Conservation (phyloP, 2,329 filamentous ascomycete genomes). For the Epichloe glyceriae region DNA sequence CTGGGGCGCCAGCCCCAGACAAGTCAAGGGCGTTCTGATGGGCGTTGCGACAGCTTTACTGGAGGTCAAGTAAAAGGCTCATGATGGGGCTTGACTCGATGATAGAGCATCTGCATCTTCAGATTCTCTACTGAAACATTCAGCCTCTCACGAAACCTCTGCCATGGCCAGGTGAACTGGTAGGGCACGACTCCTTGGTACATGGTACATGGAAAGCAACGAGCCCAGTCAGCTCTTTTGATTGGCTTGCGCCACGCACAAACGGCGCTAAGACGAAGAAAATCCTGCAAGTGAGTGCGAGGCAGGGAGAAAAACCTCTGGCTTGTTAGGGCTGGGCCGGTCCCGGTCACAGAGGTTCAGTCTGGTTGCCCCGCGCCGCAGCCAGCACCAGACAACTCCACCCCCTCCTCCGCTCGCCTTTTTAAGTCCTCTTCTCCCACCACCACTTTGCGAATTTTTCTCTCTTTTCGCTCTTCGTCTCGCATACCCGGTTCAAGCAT, state of each 20-base stretch:
- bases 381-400: constrained; percentile 16
- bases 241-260: constrained; percentile 7
- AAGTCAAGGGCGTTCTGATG: background rate
- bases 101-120: too few species aligned
- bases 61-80: background rate
- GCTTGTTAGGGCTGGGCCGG: constrained; percentile 22
- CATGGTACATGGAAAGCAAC: background rate
- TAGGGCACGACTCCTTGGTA: background rate
- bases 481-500: constrained; percentile 33
- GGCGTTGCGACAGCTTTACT: too few species aligned
- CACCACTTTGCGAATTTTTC: constrained; percentile 21
- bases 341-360: constrained; percentile 1
- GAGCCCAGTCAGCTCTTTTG: constrained; percentile 1
- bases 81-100: background rate
- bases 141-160: background rate
- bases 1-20: background rate
- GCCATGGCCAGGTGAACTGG: background rate
- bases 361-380: constrained; percentile 23
- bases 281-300: constrained; percentile 7
- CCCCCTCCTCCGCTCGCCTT: constrained; percentile 17
- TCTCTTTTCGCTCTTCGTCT: constrained; percentile 28
- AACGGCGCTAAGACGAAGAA: constrained; percentile 8
- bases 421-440: constrained; percentile 28
- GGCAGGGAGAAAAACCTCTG: constrained; percentile 14
- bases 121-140: background rate